These are phyloP conservation scores for Monilinia aucupariae DNA, from an alignment of 2,329 filamentous ascomycete genomes.

Conservation along the genomic window DNA sequence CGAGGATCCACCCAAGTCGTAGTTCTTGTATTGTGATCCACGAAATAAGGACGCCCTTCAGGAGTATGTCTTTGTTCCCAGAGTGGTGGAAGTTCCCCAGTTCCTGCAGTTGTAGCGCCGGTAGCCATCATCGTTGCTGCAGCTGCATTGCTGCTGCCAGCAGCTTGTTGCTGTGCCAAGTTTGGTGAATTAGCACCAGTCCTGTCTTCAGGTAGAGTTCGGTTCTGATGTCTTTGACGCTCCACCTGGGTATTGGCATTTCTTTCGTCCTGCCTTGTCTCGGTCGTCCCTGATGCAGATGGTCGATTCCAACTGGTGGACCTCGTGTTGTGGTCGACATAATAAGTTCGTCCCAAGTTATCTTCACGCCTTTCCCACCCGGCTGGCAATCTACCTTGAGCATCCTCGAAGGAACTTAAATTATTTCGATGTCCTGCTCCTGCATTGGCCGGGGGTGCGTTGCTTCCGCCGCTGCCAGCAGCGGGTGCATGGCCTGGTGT, in stretches of 20 bases:
- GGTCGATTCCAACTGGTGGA: conserved; percentile 96
- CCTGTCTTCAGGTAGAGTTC: conserved; percentile 90
- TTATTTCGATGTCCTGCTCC: conserved; percentile 39
- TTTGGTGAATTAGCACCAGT: conserved; percentile 91
- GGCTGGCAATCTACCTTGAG: conserved; percentile 83
- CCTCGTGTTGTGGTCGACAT: conserved; percentile 95
- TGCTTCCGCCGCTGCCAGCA: conserved; percentile 33
- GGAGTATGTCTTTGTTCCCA: conserved; percentile 97
- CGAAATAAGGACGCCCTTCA: conserved; percentile 92
- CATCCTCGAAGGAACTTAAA: conserved; percentile 91
- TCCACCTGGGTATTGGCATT: conserved; percentile 92
- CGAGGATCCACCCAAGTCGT: conserved; percentile 98
- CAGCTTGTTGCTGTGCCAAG: conserved; percentile 47
- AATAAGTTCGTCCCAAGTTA: conserved; percentile 91
- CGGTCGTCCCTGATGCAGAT: conserved; percentile 68
- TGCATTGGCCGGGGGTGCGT: conserved; percentile 26
- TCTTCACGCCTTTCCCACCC: conserved; percentile 97
- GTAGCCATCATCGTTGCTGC: conserved; percentile 87
- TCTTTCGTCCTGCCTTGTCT: conserved; percentile 70
- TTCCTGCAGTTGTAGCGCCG: conserved; percentile 87
- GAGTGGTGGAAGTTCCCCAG: conserved; percentile 86
- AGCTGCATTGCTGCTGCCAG: conserved; percentile 40
- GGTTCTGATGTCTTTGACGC: conserved; percentile 87
- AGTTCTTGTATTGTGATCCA: conserved; percentile 96
- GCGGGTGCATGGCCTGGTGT: conserved; percentile 35